Conservation (phyloP, 2,329 filamentous ascomycete genomes). For the Daldinia eschscholtzii region DNA sequence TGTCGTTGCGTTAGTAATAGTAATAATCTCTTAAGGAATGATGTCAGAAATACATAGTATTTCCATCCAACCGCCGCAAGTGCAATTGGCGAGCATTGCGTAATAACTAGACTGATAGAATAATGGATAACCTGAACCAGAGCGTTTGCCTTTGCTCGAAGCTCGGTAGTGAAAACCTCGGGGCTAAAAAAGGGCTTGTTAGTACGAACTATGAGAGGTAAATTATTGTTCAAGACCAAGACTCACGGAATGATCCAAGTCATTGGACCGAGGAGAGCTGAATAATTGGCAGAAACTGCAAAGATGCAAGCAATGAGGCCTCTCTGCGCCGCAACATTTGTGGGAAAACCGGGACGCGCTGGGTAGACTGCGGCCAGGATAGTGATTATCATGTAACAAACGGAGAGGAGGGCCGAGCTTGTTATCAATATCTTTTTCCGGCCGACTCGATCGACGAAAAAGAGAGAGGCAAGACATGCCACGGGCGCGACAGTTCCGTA, state of each 20-base stretch:
- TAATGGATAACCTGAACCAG: conserved; percentile 58
- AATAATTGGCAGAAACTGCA: conserved; percentile 56
- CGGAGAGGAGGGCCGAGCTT: conserved; percentile 54
- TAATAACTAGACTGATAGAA: conserved; percentile 57
- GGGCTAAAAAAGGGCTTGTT: conserved; percentile 45
- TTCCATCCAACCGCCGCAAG: conserved; percentile 57
- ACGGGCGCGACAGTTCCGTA: conserved; percentile 57
- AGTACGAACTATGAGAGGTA: not conserved
- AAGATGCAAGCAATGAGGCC: conserved; percentile 59
- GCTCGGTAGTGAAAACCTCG: conserved; percentile 58
- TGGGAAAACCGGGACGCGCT: conserved; percentile 53
- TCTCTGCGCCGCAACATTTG: conserved; percentile 55
- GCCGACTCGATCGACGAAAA: conserved; percentile 56
- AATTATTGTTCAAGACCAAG: not conserved
- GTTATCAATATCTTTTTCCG: conserved; percentile 55
- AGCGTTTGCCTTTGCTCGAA: conserved; percentile 58
- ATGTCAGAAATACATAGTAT: conserved; percentile 52
- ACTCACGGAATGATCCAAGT: conserved; percentile 59
- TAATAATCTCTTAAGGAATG: not conserved
- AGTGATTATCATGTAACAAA: conserved; percentile 57
- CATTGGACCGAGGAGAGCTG: conserved; percentile 57
- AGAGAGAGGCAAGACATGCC: conserved; percentile 55
- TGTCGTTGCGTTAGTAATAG: conserved; percentile 27
- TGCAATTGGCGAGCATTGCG: conserved; percentile 57
- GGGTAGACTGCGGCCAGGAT: conserved; percentile 56